Evolutionary conservation across 139 green algal genomes (phyloP).

Genomic region (Zygnema cylindricum): DNA sequence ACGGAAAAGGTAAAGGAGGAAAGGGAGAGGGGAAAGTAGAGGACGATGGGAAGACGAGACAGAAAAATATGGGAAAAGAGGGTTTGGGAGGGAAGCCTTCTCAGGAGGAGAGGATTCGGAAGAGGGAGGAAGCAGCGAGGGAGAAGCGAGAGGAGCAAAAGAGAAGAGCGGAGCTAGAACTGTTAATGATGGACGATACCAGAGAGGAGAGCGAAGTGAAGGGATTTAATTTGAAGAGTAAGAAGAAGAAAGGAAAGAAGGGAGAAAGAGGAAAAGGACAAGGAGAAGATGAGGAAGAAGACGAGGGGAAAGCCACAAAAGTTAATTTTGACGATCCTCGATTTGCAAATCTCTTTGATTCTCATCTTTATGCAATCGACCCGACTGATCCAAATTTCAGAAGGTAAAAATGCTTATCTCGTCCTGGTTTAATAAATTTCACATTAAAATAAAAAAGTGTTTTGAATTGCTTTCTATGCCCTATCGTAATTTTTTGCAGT

Average conservation of each 20-base stretch:
- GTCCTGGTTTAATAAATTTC: too few relatives aligned
- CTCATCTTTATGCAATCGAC: conserved; percentile 83
- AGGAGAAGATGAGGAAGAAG: conserved; percentile 50
- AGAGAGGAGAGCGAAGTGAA: conserved; percentile 6
- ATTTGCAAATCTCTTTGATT: conserved; percentile 77
- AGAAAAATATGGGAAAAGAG: background rate
- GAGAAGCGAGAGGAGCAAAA: conserved; percentile 36
- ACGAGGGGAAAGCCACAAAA: conserved; percentile 27
- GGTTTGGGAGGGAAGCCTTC: background rate
- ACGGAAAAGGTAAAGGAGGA: conserved; percentile 31
- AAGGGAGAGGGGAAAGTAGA: conserved; percentile 16
- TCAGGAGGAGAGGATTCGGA: conserved; percentile 41
- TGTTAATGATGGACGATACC: conserved; percentile 91
- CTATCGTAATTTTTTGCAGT: too few relatives aligned
- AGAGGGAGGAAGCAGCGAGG: conserved; percentile 46
- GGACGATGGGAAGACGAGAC: background rate
- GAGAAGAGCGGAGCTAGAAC: conserved; percentile 84
- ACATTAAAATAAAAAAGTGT: too few relatives aligned
- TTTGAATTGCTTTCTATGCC: too few relatives aligned
- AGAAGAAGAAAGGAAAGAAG: conserved; percentile 12
- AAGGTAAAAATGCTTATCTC: conserved; percentile 19
- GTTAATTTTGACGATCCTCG: conserved; percentile 77
- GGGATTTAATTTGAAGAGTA: conserved; percentile 52
- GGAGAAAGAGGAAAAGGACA: conserved; percentile 10
- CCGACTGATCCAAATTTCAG: conserved; percentile 88